Base-by-base conservation (phyloP, 1,284 basidiomycete species). In the Austroboletus olivaceoglutinosus region DNA sequence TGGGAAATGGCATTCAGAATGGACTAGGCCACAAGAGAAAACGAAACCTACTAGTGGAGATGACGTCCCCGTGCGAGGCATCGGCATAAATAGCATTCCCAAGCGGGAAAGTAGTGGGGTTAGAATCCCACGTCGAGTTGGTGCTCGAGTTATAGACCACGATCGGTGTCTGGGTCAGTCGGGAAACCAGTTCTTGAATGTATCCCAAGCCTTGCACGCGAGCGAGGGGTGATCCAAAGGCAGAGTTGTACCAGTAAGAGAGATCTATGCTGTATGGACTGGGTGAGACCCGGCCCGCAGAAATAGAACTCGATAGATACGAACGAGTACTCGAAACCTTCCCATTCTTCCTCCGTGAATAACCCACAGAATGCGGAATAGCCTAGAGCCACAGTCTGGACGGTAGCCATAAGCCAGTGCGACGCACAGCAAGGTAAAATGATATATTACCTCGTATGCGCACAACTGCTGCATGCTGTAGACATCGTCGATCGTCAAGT, bases 341-440 rank as follows among this genome's bases (percentile, higher is more conserved):
- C 80, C 86, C 92, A 94, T 67, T 97, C 93, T 41, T 91, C 85
- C 62, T 88, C 76, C 0, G 89, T 93, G 70, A 98, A 98, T 1
- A 98, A 74, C 46, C 82, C 81, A 61, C 95, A 98, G 71, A 96
- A 97, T 57, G 83, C 86, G 25, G 89, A 92, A 64, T 89, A 94
- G 3, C 93, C 94, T 15, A 96, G 77, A 0, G 92, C 89, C 34
- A 94, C 91, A 4, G 93, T 96, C 85, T 92, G 27, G 12, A 29
- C 27, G 11, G 27, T 31, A 10, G 12, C 31, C 27, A 31, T 10
- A 13, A 15, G 37, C 56, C 45, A 29, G 12, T 12, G 27, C 10
- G 5, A 29, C 27, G 10, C 27, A 29, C 11, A 12, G 4, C 11
- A 4, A 18, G 16, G 10, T 33, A 21, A 1, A 3, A 1, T 2